Conservation (phyloP, 257 asterid species). For the Solanum tarijense region DNA sequence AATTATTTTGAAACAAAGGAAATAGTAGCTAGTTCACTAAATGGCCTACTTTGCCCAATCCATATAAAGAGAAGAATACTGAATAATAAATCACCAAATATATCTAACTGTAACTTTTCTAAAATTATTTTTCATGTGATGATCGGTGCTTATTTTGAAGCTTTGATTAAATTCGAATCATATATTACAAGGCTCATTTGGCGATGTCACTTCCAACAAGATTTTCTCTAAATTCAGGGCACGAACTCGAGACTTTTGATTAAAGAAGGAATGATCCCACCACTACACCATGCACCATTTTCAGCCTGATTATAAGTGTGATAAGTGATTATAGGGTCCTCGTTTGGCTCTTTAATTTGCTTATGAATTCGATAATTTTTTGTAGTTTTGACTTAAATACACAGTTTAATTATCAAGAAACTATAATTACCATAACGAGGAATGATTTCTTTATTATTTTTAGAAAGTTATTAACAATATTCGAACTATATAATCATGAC, state of each 20-base stretch:
- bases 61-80: neutral
- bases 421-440: neutral
- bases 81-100: neutral
- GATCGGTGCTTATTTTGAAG: too few relatives aligned
- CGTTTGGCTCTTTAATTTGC: neutral
- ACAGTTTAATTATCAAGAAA: neutral
- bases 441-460: neutral
- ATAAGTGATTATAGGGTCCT: neutral
- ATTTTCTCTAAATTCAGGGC: neutral
- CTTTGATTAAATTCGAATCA: too few relatives aligned
- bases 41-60: neutral
- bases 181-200: too few relatives aligned
- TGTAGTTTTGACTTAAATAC: neutral
- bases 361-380: neutral
- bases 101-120: neutral
- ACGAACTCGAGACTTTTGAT: neutral
- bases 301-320: neutral
- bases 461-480: neutral
- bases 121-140: neutral
- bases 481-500: neutral
- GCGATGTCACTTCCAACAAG: neutral
- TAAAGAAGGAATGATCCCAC: too few relatives aligned
- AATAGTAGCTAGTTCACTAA: neutral
- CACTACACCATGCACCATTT: too few relatives aligned
- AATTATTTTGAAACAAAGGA: neutral